Evolutionary conservation across 306 rosid species (phyloP).

Genomic region (Casuarina glauca): DNA sequence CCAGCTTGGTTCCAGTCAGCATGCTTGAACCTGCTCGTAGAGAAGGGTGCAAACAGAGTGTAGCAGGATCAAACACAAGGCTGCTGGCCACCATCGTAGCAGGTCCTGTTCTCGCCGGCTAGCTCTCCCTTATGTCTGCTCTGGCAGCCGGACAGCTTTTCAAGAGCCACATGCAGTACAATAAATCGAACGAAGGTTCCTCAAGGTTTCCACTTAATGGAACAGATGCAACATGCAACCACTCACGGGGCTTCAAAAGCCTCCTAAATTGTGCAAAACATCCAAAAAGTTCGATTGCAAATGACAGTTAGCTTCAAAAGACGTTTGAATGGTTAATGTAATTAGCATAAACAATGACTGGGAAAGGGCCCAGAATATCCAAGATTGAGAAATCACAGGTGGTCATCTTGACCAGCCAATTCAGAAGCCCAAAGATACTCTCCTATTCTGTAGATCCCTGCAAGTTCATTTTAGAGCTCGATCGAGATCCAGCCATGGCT

Average conservation of each 20-base stretch:
- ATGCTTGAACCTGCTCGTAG: slow-evolving; percentile 82
- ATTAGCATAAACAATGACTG: too few species aligned
- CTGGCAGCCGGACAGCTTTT: slow-evolving; percentile 92
- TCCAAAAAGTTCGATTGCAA: not conserved
- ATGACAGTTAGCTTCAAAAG: too few species aligned
- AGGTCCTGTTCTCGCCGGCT: slow-evolving; percentile 87
- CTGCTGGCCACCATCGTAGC: slow-evolving; percentile 72
- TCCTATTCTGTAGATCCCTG: too few species aligned
- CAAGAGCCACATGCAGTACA: slow-evolving; percentile 89
- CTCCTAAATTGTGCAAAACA: not conserved
- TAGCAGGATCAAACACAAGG: slow-evolving; percentile 75
- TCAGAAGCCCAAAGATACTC: too few species aligned
- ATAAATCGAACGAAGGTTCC: slow-evolving; percentile 71
- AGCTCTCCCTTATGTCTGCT: slow-evolving; percentile 95
- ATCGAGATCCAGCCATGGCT: too few species aligned
- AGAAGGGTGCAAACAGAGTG: slow-evolving; percentile 84
- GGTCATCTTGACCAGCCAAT: not conserved
- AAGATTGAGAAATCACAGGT: too few species aligned
- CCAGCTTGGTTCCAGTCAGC: slow-evolving; percentile 93
- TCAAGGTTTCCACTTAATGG: slow-evolving; percentile 41
- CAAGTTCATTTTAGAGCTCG: too few species aligned
- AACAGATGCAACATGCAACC: not conserved
- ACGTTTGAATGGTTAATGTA: too few species aligned
- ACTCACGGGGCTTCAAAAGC: not conserved
- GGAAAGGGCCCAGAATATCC: not conserved